Base-by-base conservation (phyloP, 1,139 yeast species). In the Geotrichum cucujoidarum region DNA sequence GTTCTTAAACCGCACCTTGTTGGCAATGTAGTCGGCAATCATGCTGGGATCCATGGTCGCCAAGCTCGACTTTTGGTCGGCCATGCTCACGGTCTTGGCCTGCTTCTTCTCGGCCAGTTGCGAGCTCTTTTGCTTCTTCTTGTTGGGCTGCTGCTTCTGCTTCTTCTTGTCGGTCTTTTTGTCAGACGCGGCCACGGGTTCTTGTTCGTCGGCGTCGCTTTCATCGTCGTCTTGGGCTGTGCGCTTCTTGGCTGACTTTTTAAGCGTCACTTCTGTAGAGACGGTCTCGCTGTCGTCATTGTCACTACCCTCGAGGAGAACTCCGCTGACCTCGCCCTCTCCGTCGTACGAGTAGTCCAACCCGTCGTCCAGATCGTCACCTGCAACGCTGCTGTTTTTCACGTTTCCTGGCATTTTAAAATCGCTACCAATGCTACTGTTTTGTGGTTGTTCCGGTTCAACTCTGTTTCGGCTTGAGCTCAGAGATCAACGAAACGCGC, bases 281-380 rank as follows among this genome's bases (percentile, higher is more conserved):
- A 65, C 71, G 30, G 53, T 54, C 21, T 57, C 64, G 40, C 60
- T 61, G 33, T 65, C 71, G 37, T 72, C 77, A 10, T 68, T 62
- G 20, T 59, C 62, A 25, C 55, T 54, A 30, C 54, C 60, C 11
- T 50, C 55, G 24, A 53, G 58, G 7, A 53, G 47, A 1, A 46
- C 48, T 5, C 60, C 67, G 16, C 58, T 65, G 11, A 62, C 65
- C 18, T 60, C 60, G 11, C 50, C 57, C n/a, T 61, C 63, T 41
- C 68, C 63, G 20, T 73, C 81, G 27, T 75, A 70, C 1, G 71
- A 71, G 59, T 80, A 81, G 14, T 70, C 82, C 40, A 83, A 71
- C 1, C 85, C 87, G 61, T 83, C 90, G 47, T 81, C 85, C 43
- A 83, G 68, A 52, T 81, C 88, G 60, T 83, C 90, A 7, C 64